Base-by-base conservation (phyloP, 176 grass and related monocot species). In the Hyparrhenia diplandra region DNA sequence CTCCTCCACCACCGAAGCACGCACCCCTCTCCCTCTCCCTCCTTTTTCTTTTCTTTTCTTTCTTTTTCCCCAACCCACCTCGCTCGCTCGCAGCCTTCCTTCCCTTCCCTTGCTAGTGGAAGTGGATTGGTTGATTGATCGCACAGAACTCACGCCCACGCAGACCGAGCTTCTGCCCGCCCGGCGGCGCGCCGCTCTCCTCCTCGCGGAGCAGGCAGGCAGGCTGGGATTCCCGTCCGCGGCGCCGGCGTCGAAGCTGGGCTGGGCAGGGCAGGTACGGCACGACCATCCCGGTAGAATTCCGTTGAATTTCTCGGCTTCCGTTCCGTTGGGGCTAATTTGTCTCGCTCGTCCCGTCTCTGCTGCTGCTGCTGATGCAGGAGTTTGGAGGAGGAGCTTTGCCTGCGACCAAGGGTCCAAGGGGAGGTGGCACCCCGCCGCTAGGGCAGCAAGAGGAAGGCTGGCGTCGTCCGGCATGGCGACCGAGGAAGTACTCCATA, bases 401-500 rank as follows among this genome's bases (percentile, higher is more conserved):
- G 17, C 24, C 21, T 13, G 52, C 5, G 5, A 27, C 18, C 0
- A 5, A n/a, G n/a, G n/a, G n/a, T n/a, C n/a, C n/a, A 17, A 14
- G n/a, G 35, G 61, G 45, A 66, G 74, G 80, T 35, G 73, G 31
- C 5, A 29, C 13, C 12, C 11, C 24, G 25, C 12, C 12, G 80
- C 49, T 76, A 67, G 78, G 73, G 46, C 59, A 54, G 66, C 45
- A 54, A 62, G 67, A 23, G 13, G 67, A 67, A 84, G 83, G 76
- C 77, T 60, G 30, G 59, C 75, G 24, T 43, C 79, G n/a, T 57
- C 32, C 83, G n/a, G n/a, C n/a, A 89, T 89, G 87, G 85, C 83
- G 39, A 79, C 66, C 66, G 71, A 81, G 86, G 90, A 98, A 54
- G 86, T 91, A 39, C 82, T 89, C 67, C 84, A 80, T 57, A 98